A percentile compares a stretch with the other conserved stretches of the same genome.
These are phyloP conservation scores for Trichoderma brevicompactum DNA, from an alignment of 2,329 filamentous ascomycete genomes.

Conservation along the genomic window DNA sequence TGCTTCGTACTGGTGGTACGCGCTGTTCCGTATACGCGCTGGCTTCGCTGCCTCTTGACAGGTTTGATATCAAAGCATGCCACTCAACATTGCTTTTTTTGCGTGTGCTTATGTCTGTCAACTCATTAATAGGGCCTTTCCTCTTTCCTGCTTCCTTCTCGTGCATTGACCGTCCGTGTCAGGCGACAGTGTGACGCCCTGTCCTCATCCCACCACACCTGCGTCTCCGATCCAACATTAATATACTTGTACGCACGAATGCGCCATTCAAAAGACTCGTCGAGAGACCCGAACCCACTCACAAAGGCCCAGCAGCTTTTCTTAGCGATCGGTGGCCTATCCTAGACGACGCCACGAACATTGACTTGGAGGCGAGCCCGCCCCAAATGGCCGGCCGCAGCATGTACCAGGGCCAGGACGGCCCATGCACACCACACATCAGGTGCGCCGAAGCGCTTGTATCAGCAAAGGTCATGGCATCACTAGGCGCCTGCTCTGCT, in stretches of 20 bases:
- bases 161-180: slow-evolving; percentile 10
- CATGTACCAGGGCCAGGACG: slow-evolving; percentile 2
- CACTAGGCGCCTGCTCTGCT: not conserved
- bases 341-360: slow-evolving; percentile 22
- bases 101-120: not conserved
- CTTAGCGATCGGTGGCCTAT: slow-evolving; percentile 20
- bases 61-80: not conserved
- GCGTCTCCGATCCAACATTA: slow-evolving; percentile 14
- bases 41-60: not conserved
- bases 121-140: not conserved
- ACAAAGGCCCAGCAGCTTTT: slow-evolving; percentile 8
- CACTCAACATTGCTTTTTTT: not conserved
- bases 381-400: slow-evolving; percentile 14
- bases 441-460: slow-evolving; percentile 16
- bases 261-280: not conserved
- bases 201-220: slow-evolving; percentile 21
- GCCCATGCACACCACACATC: slow-evolving; percentile 19
- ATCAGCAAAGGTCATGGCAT: slow-evolving; percentile 13
- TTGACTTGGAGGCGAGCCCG: not conserved
- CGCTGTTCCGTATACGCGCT: not conserved
- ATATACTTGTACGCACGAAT: slow-evolving; percentile 10
- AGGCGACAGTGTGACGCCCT: slow-evolving; percentile 15
- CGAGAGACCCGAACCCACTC: slow-evolving; percentile 16
- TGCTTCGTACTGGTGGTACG: not conserved
- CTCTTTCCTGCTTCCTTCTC: not conserved